Evolutionary conservation across 352 stramenopile species (phyloP).

Genomic region (Pilasporangium apinafurcum): DNA sequence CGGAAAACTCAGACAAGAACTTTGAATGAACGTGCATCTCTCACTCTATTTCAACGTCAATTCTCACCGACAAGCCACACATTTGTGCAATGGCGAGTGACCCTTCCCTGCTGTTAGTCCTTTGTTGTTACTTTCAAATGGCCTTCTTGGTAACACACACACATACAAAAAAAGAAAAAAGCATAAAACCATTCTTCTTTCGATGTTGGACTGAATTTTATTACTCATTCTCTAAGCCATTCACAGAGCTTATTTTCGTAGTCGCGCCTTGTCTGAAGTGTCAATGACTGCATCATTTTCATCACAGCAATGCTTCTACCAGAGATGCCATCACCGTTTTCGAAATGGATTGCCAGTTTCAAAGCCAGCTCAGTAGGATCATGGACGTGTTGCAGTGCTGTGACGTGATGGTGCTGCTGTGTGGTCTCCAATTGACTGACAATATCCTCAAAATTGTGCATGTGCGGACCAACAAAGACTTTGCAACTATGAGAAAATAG

Average conservation of each 20-base stretch:
- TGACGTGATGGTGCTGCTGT: neutral
- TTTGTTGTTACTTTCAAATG: too few species aligned
- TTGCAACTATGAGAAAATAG: conserved; percentile 27
- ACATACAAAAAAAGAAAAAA: too few species aligned
- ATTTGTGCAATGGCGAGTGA: too few species aligned
- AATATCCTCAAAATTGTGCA: conserved; percentile 67
- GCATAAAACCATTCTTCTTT: too few species aligned
- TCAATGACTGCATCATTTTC: conserved; percentile 13
- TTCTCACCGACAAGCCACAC: too few species aligned
- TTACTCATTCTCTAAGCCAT: conserved; percentile 18
- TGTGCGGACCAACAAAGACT: conserved; percentile 58
- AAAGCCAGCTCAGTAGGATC: conserved; percentile 10
- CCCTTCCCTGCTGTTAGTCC: too few species aligned
- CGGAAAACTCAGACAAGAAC: neutral
- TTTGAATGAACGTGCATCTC: neutral
- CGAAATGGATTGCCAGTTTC: conserved; percentile 14
- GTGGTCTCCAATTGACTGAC: conserved; percentile 17
- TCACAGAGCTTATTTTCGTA: conserved; percentile 26
- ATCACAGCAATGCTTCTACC: neutral
- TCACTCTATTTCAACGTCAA: too few species aligned
- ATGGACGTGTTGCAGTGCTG: neutral
- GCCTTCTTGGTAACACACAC: too few species aligned
- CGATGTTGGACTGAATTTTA: neutral
- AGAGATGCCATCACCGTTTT: neutral
- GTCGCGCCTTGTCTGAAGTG: conserved; percentile 18